Conservation (phyloP, 495 filamentous ascomycete genomes). For the Chaetomium fimeti region DNA sequence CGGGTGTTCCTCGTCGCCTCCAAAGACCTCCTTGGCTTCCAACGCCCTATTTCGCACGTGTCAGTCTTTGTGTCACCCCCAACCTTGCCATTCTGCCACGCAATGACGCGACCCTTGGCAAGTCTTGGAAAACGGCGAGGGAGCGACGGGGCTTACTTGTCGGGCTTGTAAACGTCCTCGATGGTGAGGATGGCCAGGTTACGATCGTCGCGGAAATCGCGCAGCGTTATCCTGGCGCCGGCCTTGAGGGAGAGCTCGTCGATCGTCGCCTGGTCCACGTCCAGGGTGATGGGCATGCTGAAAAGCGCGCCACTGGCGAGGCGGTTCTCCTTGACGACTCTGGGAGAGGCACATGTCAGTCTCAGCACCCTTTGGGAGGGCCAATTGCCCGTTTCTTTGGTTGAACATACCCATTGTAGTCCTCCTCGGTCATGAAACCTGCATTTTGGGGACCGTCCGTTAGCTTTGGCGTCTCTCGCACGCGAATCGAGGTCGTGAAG, state of each 20-base stretch:
- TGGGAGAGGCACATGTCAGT: constrained; percentile 34
- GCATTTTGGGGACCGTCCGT: constrained; percentile 27
- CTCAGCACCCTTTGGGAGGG: constrained; percentile 18
- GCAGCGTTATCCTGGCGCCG: constrained; percentile 78
- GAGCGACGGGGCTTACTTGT: constrained; percentile 71
- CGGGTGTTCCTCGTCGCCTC: constrained; percentile 89
- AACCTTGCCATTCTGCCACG: constrained; percentile 22
- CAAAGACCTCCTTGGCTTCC: constrained; percentile 92
- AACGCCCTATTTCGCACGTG: constrained; percentile 55
- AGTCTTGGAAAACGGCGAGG: constrained; percentile 10
- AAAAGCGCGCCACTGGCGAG: constrained; percentile 89
- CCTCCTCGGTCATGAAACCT: constrained; percentile 97
- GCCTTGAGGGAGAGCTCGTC: constrained; percentile 68
- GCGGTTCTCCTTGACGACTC: constrained; percentile 83
- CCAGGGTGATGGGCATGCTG: constrained; percentile 94
- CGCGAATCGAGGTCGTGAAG: neutral
- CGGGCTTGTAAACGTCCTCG: constrained; percentile 91
- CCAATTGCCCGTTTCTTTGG: constrained; percentile 1
- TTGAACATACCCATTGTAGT: constrained; percentile 79
- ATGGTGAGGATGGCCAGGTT: constrained; percentile 94
- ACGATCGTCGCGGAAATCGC: constrained; percentile 93
- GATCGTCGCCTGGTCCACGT: constrained; percentile 72
- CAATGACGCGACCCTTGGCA: constrained; percentile 38
- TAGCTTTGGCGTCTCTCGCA: constrained; percentile 14
- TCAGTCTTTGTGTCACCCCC: constrained; percentile 4